Evolutionary conservation across 2,329 filamentous ascomycete species (phyloP).

Genomic region (Amylocarpus encephaloides): DNA sequence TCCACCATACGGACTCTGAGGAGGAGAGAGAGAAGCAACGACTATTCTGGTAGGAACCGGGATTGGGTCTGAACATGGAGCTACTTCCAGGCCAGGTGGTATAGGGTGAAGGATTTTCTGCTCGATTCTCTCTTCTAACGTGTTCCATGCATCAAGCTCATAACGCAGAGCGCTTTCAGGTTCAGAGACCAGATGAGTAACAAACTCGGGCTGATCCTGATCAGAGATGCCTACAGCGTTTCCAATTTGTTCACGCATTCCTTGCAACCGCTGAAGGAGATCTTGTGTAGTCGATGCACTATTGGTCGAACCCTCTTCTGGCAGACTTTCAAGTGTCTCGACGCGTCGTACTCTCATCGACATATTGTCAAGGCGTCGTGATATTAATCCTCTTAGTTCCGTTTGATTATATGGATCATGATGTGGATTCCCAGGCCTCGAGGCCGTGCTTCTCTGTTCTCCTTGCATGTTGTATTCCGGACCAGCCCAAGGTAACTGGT

Average conservation of each 20-base stretch:
- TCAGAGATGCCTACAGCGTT: conserved; percentile 17
- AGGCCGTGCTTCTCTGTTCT: conserved; percentile 7
- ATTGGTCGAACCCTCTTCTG: not conserved
- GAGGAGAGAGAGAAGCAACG: conserved; percentile 6
- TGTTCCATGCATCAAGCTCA: conserved; percentile 22
- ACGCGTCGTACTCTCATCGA: conserved; percentile 18
- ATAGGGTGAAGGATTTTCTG: conserved; percentile 19
- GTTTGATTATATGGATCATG: conserved; percentile 5
- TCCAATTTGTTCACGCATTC: conserved; percentile 16
- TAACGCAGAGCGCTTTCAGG: conserved; percentile 13
- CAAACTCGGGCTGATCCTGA: not conserved
- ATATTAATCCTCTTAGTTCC: conserved; percentile 12
- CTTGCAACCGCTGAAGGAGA: conserved; percentile 14
- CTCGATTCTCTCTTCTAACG: conserved; percentile 20
- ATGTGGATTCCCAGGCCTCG: not conserved
- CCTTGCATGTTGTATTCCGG: not conserved
- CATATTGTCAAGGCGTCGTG: conserved; percentile 19
- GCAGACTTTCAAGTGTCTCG: conserved; percentile 15
- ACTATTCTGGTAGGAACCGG: conserved; percentile 5
- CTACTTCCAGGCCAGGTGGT: not conserved
- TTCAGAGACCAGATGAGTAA: conserved; percentile 1
- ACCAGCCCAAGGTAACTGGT: conserved; percentile 12
- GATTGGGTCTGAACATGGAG: conserved; percentile 8
- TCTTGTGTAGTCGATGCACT: conserved; percentile 5
- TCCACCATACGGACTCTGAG: conserved; percentile 5